A percentile compares a stretch with the other conserved stretches of the same genome.
Conservation (phyloP, 352 stramenopile genomes). For the Globisporangium heterothallicum region DNA sequence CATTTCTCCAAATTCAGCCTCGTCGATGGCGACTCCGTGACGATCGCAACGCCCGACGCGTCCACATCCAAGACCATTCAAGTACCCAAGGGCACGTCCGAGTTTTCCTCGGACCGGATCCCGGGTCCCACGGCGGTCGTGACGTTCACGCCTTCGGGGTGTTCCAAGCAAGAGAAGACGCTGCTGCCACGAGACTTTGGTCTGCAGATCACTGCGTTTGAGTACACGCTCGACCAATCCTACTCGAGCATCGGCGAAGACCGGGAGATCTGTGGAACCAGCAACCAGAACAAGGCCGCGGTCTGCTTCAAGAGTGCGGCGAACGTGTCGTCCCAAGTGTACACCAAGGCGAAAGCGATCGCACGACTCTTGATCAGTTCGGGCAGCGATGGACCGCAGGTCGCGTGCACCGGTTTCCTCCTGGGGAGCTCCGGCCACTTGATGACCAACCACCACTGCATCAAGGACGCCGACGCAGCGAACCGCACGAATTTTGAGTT, state of each 20-base stretch:
- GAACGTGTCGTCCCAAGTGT: conserved; percentile 14
- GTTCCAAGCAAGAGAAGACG: neutral
- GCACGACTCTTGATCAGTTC: conserved; percentile 30
- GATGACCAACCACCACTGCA: conserved; percentile 51
- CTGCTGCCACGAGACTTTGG: conserved; percentile 14
- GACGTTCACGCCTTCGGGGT: conserved; percentile 18
- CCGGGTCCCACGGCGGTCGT: conserved; percentile 21
- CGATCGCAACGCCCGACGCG: conserved; percentile 18
- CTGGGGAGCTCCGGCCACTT: conserved; percentile 38
- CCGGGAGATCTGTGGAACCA: conserved; percentile 22
- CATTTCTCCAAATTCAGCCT: conserved; percentile 38
- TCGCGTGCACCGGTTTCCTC: conserved; percentile 39
- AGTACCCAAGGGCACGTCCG: conserved; percentile 13
- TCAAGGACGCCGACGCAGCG: conserved; percentile 21
- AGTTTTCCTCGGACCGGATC: conserved; percentile 31
- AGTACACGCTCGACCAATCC: conserved; percentile 16
- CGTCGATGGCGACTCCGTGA: conserved; percentile 22
- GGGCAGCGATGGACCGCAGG: conserved; percentile 9
- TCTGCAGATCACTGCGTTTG: conserved; percentile 28
- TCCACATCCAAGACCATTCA: conserved; percentile 15
- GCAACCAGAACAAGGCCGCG: conserved; percentile 28
- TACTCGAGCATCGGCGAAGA: conserved; percentile 11
- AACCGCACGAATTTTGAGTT: conserved; percentile 30
- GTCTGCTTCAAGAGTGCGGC: conserved; percentile 29
- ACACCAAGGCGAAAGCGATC: conserved; percentile 24